Evolutionary conservation across 208 protist species (phyloP).

Genomic region (Acanthamoeba lenticulata): DNA sequence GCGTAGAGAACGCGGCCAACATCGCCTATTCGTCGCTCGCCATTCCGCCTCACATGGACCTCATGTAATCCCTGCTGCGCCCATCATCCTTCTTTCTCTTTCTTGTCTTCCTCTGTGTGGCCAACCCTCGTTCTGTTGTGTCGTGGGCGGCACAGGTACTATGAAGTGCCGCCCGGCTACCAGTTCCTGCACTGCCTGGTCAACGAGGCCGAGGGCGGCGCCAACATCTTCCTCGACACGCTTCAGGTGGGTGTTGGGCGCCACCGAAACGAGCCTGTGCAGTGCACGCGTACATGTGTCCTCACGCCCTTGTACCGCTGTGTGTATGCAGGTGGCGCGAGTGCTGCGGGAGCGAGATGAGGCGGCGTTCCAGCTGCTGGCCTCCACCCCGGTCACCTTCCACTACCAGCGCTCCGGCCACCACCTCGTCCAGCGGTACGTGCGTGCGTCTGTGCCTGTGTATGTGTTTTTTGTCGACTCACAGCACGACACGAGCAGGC

Average conservation of each 20-base stretch:
- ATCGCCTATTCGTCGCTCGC: conserved; percentile 64
- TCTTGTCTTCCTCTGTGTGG: not conserved
- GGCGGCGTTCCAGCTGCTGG: not conserved
- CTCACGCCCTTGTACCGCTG: not conserved
- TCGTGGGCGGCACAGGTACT: conserved; percentile 45
- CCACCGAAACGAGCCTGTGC: not conserved
- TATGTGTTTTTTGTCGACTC: not conserved
- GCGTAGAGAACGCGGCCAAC: conserved; percentile 63
- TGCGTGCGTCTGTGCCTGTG: not conserved
- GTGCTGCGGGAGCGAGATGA: conserved; percentile 18
- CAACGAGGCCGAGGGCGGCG: conserved; percentile 58
- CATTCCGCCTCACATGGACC: conserved; percentile 67
- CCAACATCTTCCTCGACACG: conserved; percentile 63
- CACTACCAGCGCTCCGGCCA: conserved; percentile 28
- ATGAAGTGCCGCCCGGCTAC: conserved; percentile 64
- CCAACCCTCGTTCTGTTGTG: no score
- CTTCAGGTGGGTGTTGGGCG: not conserved
- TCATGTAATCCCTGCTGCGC: no score
- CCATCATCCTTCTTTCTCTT: not conserved
- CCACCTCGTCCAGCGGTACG: conserved; percentile 23
- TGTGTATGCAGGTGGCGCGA: not conserved
- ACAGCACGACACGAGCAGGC: not conserved
- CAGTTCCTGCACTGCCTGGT: conserved; percentile 71
- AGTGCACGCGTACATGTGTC: not conserved
- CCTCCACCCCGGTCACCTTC: conserved; percentile 4